Evolutionary conservation across 352 stramenopile genomes (phyloP), one percentile per base, ranked within the genome.

Genomic region (Globisporangium alternatum): DNA sequence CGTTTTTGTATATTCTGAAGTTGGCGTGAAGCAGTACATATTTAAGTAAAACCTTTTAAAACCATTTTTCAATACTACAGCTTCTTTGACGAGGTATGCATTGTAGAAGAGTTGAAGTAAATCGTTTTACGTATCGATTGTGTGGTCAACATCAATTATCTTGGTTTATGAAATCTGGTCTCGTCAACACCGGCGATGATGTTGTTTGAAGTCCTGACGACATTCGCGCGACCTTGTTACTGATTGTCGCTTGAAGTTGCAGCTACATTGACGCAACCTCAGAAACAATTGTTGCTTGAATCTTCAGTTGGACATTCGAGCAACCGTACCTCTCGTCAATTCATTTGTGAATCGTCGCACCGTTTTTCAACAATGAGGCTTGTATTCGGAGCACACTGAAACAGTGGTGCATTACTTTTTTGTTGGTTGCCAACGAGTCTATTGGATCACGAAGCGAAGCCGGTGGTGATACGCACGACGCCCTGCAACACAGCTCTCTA

Each of bases 381-480:
- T 49, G 43, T 49, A 49, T 49, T 49, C 5, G 12, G 12, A 49
- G 43, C 19, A 25, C 19, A 28, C 41, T 47, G 5, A 47, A 47
- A 47, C 41, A 51, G 8, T 51, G 44, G 45, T 30, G 45, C 45
- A 52, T 52, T 52, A n/a, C 25, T 22, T 28, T 47, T 61, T 61
- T 51, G 55, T 61, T 61, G 55, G 55, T 61, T 61, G 21, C 35
- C 35, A 47, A 28, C 21, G 33, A 49, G 55, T 21, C 55, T 37
- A 57, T 57, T 57, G 30, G 51, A 61, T 61, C 55, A 61, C 55
- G 55, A 61, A 61, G 41, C 35, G 55, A 51, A 51, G 41, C 35
- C 5, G 25, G n/a, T 30, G 45, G 37, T 49, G 55, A 49, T 49
- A 37, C 45, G 43, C 43, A 49, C n/a, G 22, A 60, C 12, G 25